Base-by-base conservation (phyloP, 306 rosid genomes). In the Vigna radiata region DNA sequence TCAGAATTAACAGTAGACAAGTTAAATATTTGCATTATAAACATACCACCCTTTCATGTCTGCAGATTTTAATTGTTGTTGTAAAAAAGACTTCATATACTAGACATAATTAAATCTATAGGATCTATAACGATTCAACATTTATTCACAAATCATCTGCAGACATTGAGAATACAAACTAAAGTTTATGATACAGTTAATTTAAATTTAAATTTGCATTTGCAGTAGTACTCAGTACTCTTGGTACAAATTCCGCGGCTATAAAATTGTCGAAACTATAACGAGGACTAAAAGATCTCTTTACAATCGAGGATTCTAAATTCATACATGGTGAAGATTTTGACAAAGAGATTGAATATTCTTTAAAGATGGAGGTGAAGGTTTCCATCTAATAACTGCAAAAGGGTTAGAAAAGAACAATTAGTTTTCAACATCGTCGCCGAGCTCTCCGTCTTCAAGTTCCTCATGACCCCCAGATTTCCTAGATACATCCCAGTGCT, bases 371-470 rank as follows among this genome's bases (percentile, higher is more conserved):
- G 64, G n/a, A 46, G 67, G 39, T 56, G 2, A 64, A 71, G 44
- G 65, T 48, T 59, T 55, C 15, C 17, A 79, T 66, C 75, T 75
- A 54, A 58, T 61, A 52, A 31, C 47, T 48, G 72, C 53, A 62
- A 61, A 68, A 73, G 65, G 77, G 79, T 66, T 70, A 66, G 77
- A 29, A 13, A 58, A 13, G 8, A 68, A 63, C 69, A 79, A 86
- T 72, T 88, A 81, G 75, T 84, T 85, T 85, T 89, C 99, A 25
- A 73, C 96, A 77, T 96, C 99, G 77, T 91, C 98, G 5, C 99
- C 98, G 29, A 96, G 89, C 83, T 96, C 99, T 39, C 99, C 99
- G 9, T 96, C 99, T 91, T 96, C 99, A 78, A 96, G 98, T 49
- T 96, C 99, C 21, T 79, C 98, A 16, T 72, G 70, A 60, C 91